Evolutionary conservation across 1,139 yeast genomes (phyloP).

Genomic region (Yamadazyma mexicana): DNA sequence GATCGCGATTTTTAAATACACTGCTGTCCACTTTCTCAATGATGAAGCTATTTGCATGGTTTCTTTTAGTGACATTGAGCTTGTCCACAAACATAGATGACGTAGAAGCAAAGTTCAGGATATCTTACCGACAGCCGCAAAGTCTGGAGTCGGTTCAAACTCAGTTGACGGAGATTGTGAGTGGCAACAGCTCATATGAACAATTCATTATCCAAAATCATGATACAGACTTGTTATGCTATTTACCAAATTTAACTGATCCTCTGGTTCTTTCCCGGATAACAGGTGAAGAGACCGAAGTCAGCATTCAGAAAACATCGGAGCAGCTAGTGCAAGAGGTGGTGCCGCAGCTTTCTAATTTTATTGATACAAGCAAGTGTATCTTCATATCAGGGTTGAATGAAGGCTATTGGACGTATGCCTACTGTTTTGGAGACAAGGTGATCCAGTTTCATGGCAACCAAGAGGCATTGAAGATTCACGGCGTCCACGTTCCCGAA

Average conservation of each 20-base stretch:
- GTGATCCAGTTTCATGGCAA: slow-evolving; percentile 59
- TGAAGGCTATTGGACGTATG: slow-evolving; percentile 66
- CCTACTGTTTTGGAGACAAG: slow-evolving; percentile 54
- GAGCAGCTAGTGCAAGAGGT: slow-evolving; percentile 11
- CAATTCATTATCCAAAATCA: slow-evolving; percentile 16
- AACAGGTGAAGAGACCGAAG: neutral
- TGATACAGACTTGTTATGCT: slow-evolving; percentile 19
- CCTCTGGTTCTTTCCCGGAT: slow-evolving; percentile 1
- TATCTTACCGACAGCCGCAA: slow-evolving; percentile 12
- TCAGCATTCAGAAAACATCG: slow-evolving; percentile 1
- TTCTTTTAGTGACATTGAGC: too few species aligned
- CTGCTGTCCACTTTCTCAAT: neutral
- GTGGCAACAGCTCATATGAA: slow-evolving; percentile 22
- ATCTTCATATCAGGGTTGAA: slow-evolving; percentile 34
- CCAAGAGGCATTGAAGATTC: slow-evolving; percentile 57
- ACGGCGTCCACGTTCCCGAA: slow-evolving; percentile 40
- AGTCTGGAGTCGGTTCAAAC: slow-evolving; percentile 4
- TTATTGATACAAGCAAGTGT: slow-evolving; percentile 26
- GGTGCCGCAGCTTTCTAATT: slow-evolving; percentile 16
- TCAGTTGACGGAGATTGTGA: slow-evolving; percentile 10
- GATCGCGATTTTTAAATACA: neutral
- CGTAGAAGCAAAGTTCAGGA: slow-evolving; percentile 11
- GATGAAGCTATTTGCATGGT: too few species aligned
- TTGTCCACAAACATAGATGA: neutral
- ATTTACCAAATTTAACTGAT: slow-evolving; percentile 18